A percentile compares a stretch with the other conserved stretches of the same genome.
phyloP scores from a whole-genome alignment of 2,329 filamentous ascomycete genomes.

The Graphilbum sp. region DNA sequence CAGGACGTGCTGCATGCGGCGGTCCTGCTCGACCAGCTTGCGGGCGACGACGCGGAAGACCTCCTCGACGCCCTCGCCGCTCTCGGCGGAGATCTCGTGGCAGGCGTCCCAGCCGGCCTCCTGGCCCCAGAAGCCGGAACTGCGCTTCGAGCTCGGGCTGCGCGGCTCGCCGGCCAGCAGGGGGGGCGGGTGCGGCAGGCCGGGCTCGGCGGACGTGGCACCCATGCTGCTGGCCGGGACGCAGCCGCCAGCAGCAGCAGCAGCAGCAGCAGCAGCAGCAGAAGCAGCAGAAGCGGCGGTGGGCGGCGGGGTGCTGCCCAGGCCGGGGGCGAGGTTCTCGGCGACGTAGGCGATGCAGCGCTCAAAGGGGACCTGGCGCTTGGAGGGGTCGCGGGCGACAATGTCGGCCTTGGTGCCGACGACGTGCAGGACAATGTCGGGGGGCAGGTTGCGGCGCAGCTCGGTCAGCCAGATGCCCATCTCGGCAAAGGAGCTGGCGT shows the following conservation, averaged over 20 bases:
- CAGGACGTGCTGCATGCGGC: conserved; percentile 43
- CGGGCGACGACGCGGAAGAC: conserved; percentile 62
- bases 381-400: conserved; percentile 64
- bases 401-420: conserved; percentile 90
- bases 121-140: conserved; percentile 74
- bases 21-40: conserved; percentile 48
- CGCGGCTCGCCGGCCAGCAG: conserved; percentile 31
- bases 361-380: conserved; percentile 80
- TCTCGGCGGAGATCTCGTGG: conserved; percentile 90
- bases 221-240: no score
- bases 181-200: no score
- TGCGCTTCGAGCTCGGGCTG: conserved; percentile 47
- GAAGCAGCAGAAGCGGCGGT: conserved; percentile 30
- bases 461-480: conserved; percentile 88
- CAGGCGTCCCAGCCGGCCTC: conserved; percentile 94
- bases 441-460: conserved; percentile 59
- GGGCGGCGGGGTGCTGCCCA: conserved; percentile 49
- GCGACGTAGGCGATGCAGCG: conserved; percentile 91
- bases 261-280: no score
- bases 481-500: conserved; percentile 69
- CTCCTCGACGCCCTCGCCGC: conserved; percentile 89
- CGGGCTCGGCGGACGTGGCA: no score
- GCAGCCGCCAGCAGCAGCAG: no score
- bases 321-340: conserved; percentile 66
- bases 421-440: conserved; percentile 78